These are phyloP conservation scores for Logfia minima DNA, from an alignment of 129 eudicot species.

Conservation along the genomic window DNA sequence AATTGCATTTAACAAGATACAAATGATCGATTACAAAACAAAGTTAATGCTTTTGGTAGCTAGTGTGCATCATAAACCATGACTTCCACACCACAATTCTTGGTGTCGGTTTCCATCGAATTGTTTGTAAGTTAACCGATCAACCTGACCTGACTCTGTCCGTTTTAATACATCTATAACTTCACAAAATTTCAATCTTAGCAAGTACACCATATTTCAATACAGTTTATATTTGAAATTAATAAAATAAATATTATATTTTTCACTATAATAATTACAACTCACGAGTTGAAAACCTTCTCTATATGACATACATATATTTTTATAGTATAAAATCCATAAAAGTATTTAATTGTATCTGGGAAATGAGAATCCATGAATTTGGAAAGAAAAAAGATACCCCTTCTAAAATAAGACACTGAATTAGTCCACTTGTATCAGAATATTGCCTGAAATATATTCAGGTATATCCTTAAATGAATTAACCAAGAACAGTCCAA, in stretches of 20 bases:
- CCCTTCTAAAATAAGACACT: background rate
- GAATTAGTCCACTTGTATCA: background rate
- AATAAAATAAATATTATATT: too few relatives aligned
- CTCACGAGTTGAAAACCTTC: too few relatives aligned
- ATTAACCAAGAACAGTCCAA: background rate
- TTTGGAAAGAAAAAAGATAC: background rate
- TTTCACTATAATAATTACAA: too few relatives aligned
- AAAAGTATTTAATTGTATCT: background rate
- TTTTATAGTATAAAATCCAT: too few relatives aligned
- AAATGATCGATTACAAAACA: constrained; percentile 27
- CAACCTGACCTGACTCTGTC: background rate
- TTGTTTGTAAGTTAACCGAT: background rate
- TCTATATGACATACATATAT: too few relatives aligned
- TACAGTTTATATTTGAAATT: too few relatives aligned
- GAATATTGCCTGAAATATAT: too few relatives aligned
- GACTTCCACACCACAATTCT: constrained; percentile 15
- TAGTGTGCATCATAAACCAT: constrained; percentile 29
- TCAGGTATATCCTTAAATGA: background rate
- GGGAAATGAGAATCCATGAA: background rate
- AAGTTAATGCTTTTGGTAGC: constrained; percentile 32
- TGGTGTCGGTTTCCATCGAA: background rate
- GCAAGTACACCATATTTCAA: too few relatives aligned
- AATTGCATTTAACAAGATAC: constrained; percentile 20
- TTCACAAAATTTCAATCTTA: too few relatives aligned
- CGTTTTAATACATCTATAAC: background rate